Percentiles rank a stretch among this genome's conserved stretches.
Evolutionary conservation across 2,329 filamentous ascomycete genomes (phyloP).

Genomic region (Trichoderma koningiopsis): DNA sequence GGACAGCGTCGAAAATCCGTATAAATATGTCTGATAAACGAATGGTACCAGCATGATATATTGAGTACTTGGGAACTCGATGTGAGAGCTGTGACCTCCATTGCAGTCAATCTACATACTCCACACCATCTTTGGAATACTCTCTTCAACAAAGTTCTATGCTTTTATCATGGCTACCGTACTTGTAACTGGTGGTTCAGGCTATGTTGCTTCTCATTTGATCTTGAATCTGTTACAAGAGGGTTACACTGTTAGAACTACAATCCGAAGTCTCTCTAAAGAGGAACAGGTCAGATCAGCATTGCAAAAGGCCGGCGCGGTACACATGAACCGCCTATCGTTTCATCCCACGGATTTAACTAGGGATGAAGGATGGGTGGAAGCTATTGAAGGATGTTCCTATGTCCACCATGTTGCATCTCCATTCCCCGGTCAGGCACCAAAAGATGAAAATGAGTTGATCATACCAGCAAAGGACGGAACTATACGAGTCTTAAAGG

Average conservation of each 20-base stretch:
- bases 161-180: not conserved
- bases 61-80: not conserved
- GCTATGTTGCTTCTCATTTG: constrained; percentile 32
- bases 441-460: constrained; percentile 26
- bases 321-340: constrained; percentile 3
- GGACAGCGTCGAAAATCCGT: not conserved
- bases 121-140: not conserved
- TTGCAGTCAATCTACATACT: not conserved
- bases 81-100: not conserved
- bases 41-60: not conserved
- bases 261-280: constrained; percentile 29
- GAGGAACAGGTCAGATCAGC: constrained; percentile 6
- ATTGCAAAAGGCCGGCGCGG: constrained; percentile 22
- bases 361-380: constrained; percentile 33
- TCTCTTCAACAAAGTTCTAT: not conserved
- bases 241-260: constrained; percentile 29
- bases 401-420: constrained; percentile 41
- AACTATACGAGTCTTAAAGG: constrained; percentile 28
- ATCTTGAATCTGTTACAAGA: constrained; percentile 30
- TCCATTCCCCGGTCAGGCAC: constrained; percentile 34
- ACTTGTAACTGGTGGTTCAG: constrained; percentile 27
- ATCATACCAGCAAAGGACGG: constrained; percentile 30
- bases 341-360: constrained; percentile 39
- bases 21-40: not conserved
- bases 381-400: constrained; percentile 34